Evolutionary conservation across 768 basidiomycete genomes (phyloP).

Genomic region (Tricholoma hemisulphureum): DNA sequence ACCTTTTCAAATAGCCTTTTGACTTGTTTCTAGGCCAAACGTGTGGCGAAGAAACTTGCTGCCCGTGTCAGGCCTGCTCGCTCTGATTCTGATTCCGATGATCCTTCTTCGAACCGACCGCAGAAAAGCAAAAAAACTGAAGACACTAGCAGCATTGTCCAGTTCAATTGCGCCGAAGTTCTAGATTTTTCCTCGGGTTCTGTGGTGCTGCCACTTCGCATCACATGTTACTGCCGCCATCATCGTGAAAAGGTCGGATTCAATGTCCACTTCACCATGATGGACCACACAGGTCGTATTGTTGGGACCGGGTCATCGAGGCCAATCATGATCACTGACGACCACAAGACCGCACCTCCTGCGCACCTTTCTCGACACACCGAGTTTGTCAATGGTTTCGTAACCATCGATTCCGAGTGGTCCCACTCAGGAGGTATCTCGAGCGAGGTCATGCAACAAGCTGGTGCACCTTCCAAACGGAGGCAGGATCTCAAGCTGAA

Average conservation of each 20-base stretch:
- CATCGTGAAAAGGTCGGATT: conserved; percentile 97
- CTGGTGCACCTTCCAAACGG: conserved; percentile 46
- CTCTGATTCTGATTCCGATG: conserved; percentile 73
- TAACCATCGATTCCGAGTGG: conserved; percentile 51
- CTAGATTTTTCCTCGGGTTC: conserved; percentile 88
- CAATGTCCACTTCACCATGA: conserved; percentile 83
- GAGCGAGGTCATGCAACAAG: conserved; percentile 33
- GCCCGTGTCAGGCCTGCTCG: conserved; percentile 77
- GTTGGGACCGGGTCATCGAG: conserved; percentile 80
- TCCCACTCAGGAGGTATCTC: conserved; percentile 31
- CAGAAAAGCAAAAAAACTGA: conserved; percentile 51
- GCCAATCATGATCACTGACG: conserved; percentile 98
- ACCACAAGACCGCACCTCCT: conserved; percentile 79
- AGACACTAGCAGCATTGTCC: conserved; percentile 82
- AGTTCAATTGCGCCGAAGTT: conserved; percentile 92
- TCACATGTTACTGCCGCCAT: conserved; percentile 98
- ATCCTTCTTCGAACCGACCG: conserved; percentile 37
- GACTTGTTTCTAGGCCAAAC: conserved; percentile 63
- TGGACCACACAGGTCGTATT: conserved; percentile 73
- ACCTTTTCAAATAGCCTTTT: conserved; percentile 6
- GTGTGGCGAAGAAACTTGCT: conserved; percentile 85
- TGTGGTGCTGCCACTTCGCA: conserved; percentile 85
- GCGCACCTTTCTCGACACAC: conserved; percentile 27
- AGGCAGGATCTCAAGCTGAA: conserved; percentile 40
- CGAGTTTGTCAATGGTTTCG: conserved; percentile 34